These are phyloP conservation scores for Hypoxylon fuscum DNA, from an alignment of 495 filamentous ascomycete species.

Conservation along the genomic window DNA sequence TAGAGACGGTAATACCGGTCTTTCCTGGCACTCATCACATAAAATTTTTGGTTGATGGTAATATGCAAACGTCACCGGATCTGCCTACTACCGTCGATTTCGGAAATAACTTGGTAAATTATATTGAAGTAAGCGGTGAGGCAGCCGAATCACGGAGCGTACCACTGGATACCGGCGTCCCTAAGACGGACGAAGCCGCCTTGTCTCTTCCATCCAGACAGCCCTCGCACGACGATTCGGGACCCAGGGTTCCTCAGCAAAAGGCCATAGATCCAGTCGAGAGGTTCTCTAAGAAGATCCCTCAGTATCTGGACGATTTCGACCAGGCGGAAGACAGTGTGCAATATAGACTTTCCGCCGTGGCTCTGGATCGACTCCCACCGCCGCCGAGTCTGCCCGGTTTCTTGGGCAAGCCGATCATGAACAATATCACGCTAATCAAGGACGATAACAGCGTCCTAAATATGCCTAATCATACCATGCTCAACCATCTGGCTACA, in stretches of 20 bases:
- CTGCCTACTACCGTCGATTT: constrained; percentile 96
- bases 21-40: constrained; percentile 95
- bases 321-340: constrained; percentile 82
- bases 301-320: constrained; percentile 84
- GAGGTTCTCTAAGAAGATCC: constrained; percentile 71
- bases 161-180: constrained; percentile 34
- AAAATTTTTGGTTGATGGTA: constrained; percentile 92
- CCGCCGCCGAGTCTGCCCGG: constrained; percentile 86
- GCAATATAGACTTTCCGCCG: constrained; percentile 71
- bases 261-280: constrained; percentile 54
- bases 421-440: constrained; percentile 88
- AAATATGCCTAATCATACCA: constrained; percentile 95
- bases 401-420: constrained; percentile 92
- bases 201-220: constrained; percentile 44
- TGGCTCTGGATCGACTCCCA: constrained; percentile 76
- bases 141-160: constrained; percentile 56
- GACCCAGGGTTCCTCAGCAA: constrained; percentile 50
- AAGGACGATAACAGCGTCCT: constrained; percentile 98
- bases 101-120: constrained; percentile 96
- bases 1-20: constrained; percentile 79
- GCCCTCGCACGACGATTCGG: constrained; percentile 52
- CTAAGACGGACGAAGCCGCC: constrained; percentile 43
- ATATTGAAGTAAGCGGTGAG: constrained; percentile 89
- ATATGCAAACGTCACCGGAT: constrained; percentile 86
- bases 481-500: constrained; percentile 96